These are phyloP conservation scores for Penicillium macrosclerotiorum DNA, from an alignment of 495 filamentous ascomycete species.

Conservation along the genomic window DNA sequence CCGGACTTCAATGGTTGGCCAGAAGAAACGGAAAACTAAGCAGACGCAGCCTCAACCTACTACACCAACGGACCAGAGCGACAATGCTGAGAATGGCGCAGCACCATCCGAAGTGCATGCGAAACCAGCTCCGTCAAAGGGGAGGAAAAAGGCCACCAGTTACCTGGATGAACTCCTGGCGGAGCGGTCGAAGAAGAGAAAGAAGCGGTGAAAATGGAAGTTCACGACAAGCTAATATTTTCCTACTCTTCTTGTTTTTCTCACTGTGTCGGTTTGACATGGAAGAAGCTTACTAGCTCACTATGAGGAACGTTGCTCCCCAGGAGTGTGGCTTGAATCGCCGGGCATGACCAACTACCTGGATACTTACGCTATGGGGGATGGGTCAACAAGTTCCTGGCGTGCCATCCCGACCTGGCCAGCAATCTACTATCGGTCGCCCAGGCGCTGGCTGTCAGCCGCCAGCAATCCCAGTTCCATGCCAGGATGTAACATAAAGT, in stretches of 20 bases:
- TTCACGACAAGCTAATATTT: not conserved
- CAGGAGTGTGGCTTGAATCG: no score
- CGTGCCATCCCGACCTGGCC: no score
- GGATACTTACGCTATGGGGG: no score
- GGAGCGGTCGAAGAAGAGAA: constrained; percentile 52
- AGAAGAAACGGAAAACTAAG: constrained; percentile 33
- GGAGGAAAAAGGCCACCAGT: constrained; percentile 41
- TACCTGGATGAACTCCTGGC: constrained; percentile 53
- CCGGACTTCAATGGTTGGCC: constrained; percentile 53
- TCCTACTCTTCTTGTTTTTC: not conserved
- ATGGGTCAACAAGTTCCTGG: no score
- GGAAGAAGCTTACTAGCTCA: no score
- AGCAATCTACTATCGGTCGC: no score
- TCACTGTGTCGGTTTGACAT: not conserved
- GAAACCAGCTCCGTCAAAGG: constrained; percentile 22
- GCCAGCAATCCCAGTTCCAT: no score
- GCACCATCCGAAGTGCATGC: constrained; percentile 8
- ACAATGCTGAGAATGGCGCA: constrained; percentile 2
- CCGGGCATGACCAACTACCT: no score
- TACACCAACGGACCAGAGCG: not conserved
- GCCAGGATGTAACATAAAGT: no score
- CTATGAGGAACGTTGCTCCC: no score
- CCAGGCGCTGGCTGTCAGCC: no score
- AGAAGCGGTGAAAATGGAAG: constrained; percentile 46
- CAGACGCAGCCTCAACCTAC: not conserved